These are phyloP conservation scores for Tuber borchii DNA, from an alignment of 495 filamentous ascomycete genomes.

Conservation along the genomic window DNA sequence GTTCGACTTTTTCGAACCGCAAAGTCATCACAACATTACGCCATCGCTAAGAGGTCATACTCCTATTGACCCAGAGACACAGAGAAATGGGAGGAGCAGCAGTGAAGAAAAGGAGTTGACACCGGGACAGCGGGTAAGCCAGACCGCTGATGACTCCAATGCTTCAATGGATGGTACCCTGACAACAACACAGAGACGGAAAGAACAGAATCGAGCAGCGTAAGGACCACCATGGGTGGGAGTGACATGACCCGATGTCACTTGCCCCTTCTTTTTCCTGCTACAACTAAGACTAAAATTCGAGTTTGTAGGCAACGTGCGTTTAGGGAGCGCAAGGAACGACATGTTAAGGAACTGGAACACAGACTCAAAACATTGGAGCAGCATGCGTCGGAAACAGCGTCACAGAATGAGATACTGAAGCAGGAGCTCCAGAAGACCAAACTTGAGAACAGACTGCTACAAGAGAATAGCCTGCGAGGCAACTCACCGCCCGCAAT, in stretches of 20 bases:
- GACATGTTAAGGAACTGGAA: slow-evolving; percentile 87
- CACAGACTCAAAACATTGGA: slow-evolving; percentile 71
- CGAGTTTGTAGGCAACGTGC: slow-evolving; percentile 69
- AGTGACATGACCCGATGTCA: slow-evolving; percentile 6
- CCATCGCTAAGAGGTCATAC: slow-evolving; percentile 30
- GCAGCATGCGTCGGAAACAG: slow-evolving; percentile 48
- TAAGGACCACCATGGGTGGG: slow-evolving; percentile 50
- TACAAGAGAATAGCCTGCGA: slow-evolving; percentile 36
- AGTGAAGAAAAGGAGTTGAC: slow-evolving; percentile 43
- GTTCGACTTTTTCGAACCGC: slow-evolving; percentile 26
- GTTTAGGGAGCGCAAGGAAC: slow-evolving; percentile 93
- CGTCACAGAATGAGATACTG: slow-evolving; percentile 89
- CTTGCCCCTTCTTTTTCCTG: not conserved
- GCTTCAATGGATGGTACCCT: slow-evolving; percentile 28
- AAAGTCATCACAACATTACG: slow-evolving; percentile 28
- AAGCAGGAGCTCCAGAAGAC: slow-evolving; percentile 46
- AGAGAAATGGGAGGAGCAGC: slow-evolving; percentile 35
- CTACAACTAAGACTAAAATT: slow-evolving; percentile 23
- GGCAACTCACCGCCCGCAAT: slow-evolving; percentile 34
- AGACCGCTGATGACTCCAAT: slow-evolving; percentile 46
- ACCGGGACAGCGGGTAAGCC: slow-evolving; percentile 39
- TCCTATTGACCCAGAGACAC: slow-evolving; percentile 29
- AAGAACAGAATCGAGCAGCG: slow-evolving; percentile 95
- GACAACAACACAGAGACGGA: slow-evolving; percentile 52
- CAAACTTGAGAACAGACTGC: slow-evolving; percentile 40